Base-by-base conservation (phyloP, 2,329 filamentous ascomycete species). In the Fusarium liriodendri region DNA sequence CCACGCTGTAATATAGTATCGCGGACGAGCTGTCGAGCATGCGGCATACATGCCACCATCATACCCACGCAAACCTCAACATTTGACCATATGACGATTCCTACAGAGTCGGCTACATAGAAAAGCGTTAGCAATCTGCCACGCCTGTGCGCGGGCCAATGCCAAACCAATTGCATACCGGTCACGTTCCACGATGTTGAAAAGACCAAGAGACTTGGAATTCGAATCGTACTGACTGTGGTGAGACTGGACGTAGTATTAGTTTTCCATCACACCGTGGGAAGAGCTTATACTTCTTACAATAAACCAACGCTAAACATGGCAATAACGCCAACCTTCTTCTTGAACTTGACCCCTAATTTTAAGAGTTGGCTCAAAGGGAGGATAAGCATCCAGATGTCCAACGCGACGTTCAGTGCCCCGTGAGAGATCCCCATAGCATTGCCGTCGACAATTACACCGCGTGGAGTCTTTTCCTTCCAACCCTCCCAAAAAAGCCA, bases 221-320 rank as follows among this genome's bases (percentile, higher is more conserved):
- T 27, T 22, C 71, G 60, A 20, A 73, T 61, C 13, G 29, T 63
- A 10, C 67, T 64, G 1, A 73, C 71, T 7, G 47, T 42, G 0
- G 67, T 71, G 6, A 73, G 71, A 25, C 71, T 71, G n/a, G 2
- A 1, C 37, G 1, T 5, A 13, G 20, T 4, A 6, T 73, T 1
- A 71, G 63, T 29, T 40, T 40, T 18, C 37, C 18, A 69, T 18
- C 2, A 8, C 6, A 18, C 1, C n/a, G 14, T 1, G 2, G 3
- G n/a, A 2, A 13, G 7, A 0, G 0, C 13, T 10, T 7, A 18
- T 6, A 38, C 33, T 35, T 14, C 67, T 61, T 3, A 74, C 71
- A 74, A 74, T 3, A 74, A 35, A 6, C 71, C 71, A 42, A 69
- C 68, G 2, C 71, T 69, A 0, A 73, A 73, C 71, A 73, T 73